A percentile compares a stretch with the other conserved stretches of the same genome.
These are phyloP conservation scores for Thalassiosira mediterranea DNA, from an alignment of 352 stramenopile species.

Conservation along the genomic window DNA sequence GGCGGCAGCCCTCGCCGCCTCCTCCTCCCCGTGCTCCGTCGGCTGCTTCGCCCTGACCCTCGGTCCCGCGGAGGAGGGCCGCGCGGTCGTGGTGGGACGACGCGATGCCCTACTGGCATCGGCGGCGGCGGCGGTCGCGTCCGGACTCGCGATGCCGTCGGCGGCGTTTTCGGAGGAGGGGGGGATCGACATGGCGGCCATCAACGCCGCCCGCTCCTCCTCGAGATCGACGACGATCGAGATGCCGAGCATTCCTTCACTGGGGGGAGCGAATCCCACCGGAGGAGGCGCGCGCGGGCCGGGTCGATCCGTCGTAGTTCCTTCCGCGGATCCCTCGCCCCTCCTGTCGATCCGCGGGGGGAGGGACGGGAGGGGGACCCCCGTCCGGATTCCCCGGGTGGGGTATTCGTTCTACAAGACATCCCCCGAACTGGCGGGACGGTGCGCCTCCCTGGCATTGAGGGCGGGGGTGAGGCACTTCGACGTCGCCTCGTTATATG, in stretches of 20 bases:
- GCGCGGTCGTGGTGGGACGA: no score
- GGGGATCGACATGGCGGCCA: conserved; percentile 41
- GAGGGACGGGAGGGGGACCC: conserved; percentile 17
- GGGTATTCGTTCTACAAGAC: conserved; percentile 82
- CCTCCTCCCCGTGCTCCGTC: neutral
- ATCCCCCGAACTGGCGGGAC: conserved; percentile 41
- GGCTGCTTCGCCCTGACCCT: neutral
- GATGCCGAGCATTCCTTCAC: no score
- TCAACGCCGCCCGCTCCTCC: conserved; percentile 37
- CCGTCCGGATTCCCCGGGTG: conserved; percentile 61
- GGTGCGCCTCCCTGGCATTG: conserved; percentile 58
- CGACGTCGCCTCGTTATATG: conserved; percentile 65
- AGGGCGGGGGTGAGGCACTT: conserved; percentile 64
- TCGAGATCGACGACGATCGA: neutral
- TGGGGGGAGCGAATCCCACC: no score
- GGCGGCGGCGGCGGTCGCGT: neutral
- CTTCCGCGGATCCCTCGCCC: conserved; percentile 39
- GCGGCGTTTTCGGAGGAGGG: conserved; percentile 10
- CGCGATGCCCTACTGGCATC: neutral
- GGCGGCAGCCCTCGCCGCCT: neutral
- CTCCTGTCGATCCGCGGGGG: conserved; percentile 40
- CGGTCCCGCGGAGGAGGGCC: neutral
- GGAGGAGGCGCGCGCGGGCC: neutral
- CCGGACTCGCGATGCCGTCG: neutral
- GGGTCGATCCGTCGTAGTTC: conserved; percentile 16